Percentiles rank a stretch among this genome's conserved stretches.
Evolutionary conservation across 352 stramenopile species (phyloP).

Genomic region (Thalassiosira ordinaria): DNA sequence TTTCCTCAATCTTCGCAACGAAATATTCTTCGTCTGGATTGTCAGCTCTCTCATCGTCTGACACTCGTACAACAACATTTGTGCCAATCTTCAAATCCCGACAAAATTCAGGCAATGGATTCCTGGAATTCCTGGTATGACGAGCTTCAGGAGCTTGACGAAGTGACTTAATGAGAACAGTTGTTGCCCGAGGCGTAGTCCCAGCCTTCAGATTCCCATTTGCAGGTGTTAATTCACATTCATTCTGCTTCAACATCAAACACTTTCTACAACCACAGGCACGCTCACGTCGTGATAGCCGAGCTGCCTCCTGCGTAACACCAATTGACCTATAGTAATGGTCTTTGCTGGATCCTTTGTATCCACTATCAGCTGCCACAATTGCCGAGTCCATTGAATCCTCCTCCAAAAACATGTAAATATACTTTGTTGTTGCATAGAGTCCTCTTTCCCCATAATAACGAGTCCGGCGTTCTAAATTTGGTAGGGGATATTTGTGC

Average conservation of each 20-base stretch:
- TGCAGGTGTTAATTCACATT: neutral
- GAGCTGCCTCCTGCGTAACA: neutral
- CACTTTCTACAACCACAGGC: neutral
- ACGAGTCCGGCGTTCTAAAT: neutral
- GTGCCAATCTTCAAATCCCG: neutral
- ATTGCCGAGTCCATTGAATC: neutral
- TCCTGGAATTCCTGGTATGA: neutral
- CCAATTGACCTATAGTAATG: constrained; percentile 4
- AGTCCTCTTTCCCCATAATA: neutral
- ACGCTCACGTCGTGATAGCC: neutral
- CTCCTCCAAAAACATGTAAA: neutral
- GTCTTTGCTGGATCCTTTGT: constrained; percentile 3
- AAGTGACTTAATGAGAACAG: neutral
- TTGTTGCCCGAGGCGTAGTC: neutral
- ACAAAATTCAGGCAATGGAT: constrained; percentile 4
- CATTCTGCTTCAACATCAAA: neutral
- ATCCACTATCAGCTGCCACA: neutral
- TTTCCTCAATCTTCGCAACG: constrained; percentile 2
- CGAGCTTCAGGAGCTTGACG: neutral
- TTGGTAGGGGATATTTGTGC: neutral
- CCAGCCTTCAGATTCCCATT: neutral
- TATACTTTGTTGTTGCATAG: neutral
- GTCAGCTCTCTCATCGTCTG: neutral
- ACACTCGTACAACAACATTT: neutral
- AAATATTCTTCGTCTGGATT: constrained; percentile 3